Conservation (phyloP, 2,329 filamentous ascomycete species). For the Stylonectria norvegica region DNA sequence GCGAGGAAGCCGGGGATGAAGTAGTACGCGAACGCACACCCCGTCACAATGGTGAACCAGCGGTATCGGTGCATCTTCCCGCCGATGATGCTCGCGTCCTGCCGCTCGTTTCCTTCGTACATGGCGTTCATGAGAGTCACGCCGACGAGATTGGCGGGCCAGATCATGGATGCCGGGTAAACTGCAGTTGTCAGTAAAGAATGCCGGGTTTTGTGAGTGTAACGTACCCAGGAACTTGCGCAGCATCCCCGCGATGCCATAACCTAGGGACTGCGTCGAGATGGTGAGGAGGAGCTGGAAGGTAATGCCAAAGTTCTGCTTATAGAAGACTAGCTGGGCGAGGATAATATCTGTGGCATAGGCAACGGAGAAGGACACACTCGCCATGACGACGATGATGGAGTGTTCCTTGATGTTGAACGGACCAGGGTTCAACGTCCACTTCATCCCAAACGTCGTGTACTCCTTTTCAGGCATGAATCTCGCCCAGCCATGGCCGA, state of each 20-base stretch:
- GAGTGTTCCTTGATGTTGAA: slow-evolving; percentile 70
- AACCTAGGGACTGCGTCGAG: slow-evolving; percentile 66
- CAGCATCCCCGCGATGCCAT: slow-evolving; percentile 67
- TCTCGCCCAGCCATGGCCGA: slow-evolving; percentile 59
- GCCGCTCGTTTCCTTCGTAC: slow-evolving; percentile 57
- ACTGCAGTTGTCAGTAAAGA: slow-evolving; percentile 37
- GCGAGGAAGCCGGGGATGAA: slow-evolving; percentile 68
- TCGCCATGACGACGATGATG: slow-evolving; percentile 67
- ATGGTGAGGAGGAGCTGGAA: slow-evolving; percentile 66
- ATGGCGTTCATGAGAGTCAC: slow-evolving; percentile 69
- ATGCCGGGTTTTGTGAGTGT: no score
- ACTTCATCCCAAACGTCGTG: slow-evolving; percentile 50
- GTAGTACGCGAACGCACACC: slow-evolving; percentile 60
- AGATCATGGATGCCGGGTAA: slow-evolving; percentile 69
- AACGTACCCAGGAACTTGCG: slow-evolving; percentile 56
- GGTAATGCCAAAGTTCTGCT: slow-evolving; percentile 62
- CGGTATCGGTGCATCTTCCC: slow-evolving; percentile 64
- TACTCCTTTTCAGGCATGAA: slow-evolving; percentile 50
- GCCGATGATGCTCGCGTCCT: slow-evolving; percentile 53
- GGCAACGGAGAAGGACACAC: slow-evolving; percentile 65
- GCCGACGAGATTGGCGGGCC: slow-evolving; percentile 65
- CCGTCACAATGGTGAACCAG: slow-evolving; percentile 59
- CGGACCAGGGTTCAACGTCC: slow-evolving; percentile 62
- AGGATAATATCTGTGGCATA: slow-evolving; percentile 74
- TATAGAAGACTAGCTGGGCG: slow-evolving; percentile 69